Conservation (phyloP, 805 yeast species). For the Phaffomyces antillensis region DNA sequence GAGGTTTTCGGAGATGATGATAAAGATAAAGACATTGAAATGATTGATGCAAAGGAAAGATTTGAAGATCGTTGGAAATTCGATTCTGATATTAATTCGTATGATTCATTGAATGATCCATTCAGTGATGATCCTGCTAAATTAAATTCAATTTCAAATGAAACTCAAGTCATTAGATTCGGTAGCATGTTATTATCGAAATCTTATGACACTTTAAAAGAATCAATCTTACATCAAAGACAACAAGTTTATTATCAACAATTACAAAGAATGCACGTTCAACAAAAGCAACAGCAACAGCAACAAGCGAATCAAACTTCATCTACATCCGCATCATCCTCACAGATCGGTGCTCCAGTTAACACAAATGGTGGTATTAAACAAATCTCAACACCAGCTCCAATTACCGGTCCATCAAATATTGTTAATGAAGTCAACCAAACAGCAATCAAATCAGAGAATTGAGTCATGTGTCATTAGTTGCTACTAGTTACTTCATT, state of each 20-base stretch:
- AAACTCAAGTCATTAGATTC: constrained; percentile 83
- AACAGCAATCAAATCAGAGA: constrained; percentile 6
- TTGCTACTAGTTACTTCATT: neutral
- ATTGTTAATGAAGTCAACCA: constrained; percentile 4
- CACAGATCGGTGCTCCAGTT: neutral
- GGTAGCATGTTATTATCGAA: constrained; percentile 87
- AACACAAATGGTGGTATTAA: neutral
- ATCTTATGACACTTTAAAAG: constrained; percentile 72
- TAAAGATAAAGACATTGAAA: constrained; percentile 19
- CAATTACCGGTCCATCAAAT: neutral
- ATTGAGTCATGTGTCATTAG: neutral
- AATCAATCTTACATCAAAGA: constrained; percentile 68
- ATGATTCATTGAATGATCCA: constrained; percentile 37
- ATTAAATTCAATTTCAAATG: constrained; percentile 74
- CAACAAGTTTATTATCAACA: constrained; percentile 36
- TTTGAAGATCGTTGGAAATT: constrained; percentile 59
- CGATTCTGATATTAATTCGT: constrained; percentile 44
- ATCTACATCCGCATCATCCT: constrained; percentile 10
- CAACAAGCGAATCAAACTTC: constrained; percentile 24
- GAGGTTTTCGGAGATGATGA: constrained; percentile 5
- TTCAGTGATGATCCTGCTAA: constrained; percentile 74
- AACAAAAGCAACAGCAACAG: constrained; percentile 20
- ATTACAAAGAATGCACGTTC: constrained; percentile 21
- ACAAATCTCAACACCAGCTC: constrained; percentile 1
- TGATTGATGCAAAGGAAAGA: constrained; percentile 36